These are phyloP conservation scores for Keithomyces neogunnii DNA, from an alignment of 2,329 filamentous ascomycete species.

Conservation along the genomic window DNA sequence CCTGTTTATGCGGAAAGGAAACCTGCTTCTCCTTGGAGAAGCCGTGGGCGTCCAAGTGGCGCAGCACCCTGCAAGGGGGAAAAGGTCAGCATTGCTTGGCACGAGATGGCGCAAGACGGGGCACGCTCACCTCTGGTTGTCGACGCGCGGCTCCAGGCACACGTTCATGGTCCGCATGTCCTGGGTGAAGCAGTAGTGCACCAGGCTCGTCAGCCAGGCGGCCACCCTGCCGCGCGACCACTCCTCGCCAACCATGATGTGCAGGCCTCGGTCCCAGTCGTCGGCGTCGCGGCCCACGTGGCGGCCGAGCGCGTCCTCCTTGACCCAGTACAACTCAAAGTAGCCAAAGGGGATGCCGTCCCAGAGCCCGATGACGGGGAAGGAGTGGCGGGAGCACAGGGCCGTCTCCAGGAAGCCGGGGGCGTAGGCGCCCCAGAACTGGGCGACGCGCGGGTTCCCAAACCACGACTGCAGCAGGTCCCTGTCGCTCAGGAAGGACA, in stretches of 20 bases:
- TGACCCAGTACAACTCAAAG: constrained; percentile 98
- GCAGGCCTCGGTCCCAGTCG: constrained; percentile 83
- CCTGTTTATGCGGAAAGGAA: constrained; percentile 84
- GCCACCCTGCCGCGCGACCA: constrained; percentile 79
- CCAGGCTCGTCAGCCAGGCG: constrained; percentile 73
- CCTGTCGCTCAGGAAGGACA: constrained; percentile 40
- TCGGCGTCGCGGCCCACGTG: constrained; percentile 57
- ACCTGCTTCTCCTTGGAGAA: constrained; percentile 86
- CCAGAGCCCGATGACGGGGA: constrained; percentile 89
- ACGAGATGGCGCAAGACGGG: not conserved
- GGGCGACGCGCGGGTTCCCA: constrained; percentile 71
- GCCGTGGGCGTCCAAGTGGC: constrained; percentile 63
- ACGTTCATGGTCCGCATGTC: constrained; percentile 77
- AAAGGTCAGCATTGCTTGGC: not conserved
- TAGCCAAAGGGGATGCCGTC: constrained; percentile 93
- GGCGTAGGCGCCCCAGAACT: constrained; percentile 72
- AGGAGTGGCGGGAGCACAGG: constrained; percentile 64
- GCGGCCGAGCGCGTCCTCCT: constrained; percentile 73
- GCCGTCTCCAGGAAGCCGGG: constrained; percentile 58
- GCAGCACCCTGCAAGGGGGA: constrained; percentile 16
- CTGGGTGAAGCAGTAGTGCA: constrained; percentile 75
- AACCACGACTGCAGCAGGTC: constrained; percentile 76
- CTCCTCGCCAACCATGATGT: constrained; percentile 84
- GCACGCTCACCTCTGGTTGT: constrained; percentile 69
- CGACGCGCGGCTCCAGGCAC: constrained; percentile 80